Percentiles rank a stretch among this genome's conserved stretches.
Conservation (phyloP, 2,329 filamentous ascomycete species). For the Colletotrichum gloeosporioides region DNA sequence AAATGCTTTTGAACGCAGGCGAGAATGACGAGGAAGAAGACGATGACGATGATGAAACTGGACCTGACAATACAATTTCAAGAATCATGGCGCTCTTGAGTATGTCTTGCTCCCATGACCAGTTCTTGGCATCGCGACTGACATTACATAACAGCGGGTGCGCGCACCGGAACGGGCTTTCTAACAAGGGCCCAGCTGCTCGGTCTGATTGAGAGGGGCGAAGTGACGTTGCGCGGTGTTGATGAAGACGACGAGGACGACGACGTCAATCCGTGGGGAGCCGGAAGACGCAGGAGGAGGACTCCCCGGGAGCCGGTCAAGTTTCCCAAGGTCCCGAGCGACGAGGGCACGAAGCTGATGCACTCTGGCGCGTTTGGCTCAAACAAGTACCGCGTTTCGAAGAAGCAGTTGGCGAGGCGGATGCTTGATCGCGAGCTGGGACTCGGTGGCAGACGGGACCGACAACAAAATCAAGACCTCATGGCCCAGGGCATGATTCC, state of each 20-base stretch:
- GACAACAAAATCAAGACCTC: slow-evolving; percentile 65
- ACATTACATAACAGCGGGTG: slow-evolving; percentile 30
- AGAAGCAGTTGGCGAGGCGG: slow-evolving; percentile 68
- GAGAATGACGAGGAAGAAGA: slow-evolving; percentile 26
- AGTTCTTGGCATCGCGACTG: slow-evolving; percentile 32
- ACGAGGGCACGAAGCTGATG: slow-evolving; percentile 80
- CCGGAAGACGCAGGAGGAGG: slow-evolving; percentile 49
- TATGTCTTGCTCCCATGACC: neutral
- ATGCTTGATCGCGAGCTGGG: slow-evolving; percentile 86
- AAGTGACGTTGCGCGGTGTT: slow-evolving; percentile 37
- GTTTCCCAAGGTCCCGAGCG: slow-evolving; percentile 86
- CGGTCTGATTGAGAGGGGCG: slow-evolving; percentile 42
- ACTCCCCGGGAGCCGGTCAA: slow-evolving; percentile 52
- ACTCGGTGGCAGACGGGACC: slow-evolving; percentile 63
- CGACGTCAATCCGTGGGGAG: slow-evolving; percentile 43
- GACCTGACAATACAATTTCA: neutral
- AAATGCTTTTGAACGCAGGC: slow-evolving; percentile 16
- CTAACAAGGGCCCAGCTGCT: slow-evolving; percentile 43
- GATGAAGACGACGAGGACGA: slow-evolving; percentile 44
- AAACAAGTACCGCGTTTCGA: slow-evolving; percentile 58
- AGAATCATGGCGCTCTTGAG: neutral
- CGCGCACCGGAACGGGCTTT: slow-evolving; percentile 30
- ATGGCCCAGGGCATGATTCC: slow-evolving; percentile 73
- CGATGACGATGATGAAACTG: slow-evolving; percentile 24
- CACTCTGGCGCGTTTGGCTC: slow-evolving; percentile 79